phyloP scores from a whole-genome alignment of 345 rosid genomes.

The Rhizophora apiculata region DNA sequence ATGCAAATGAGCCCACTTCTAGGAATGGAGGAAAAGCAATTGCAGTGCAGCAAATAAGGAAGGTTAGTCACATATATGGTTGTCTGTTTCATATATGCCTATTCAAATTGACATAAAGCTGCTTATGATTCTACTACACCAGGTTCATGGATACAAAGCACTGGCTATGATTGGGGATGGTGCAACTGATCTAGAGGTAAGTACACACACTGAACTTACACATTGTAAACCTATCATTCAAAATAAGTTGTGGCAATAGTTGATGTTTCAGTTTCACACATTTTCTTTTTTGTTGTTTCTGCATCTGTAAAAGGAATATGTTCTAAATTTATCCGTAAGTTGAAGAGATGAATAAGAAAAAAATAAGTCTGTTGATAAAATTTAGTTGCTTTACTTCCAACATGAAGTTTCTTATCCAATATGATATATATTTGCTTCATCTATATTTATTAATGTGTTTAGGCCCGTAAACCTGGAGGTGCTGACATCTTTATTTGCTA shows the following conservation, averaged over 20 bases:
- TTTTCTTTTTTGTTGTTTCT: background rate
- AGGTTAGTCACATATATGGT: slow-evolving; percentile 39
- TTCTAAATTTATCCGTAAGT: too few species aligned
- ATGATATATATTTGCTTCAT: background rate
- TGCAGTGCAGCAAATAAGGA: slow-evolving; percentile 80
- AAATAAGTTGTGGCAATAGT: background rate
- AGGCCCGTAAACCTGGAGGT: slow-evolving; percentile 93
- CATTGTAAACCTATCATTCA: background rate
- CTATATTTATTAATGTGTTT: background rate
- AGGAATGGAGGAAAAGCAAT: slow-evolving; percentile 93
- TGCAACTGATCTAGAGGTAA: slow-evolving; percentile 94
- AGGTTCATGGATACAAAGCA: slow-evolving; percentile 68
- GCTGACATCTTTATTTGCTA: slow-evolving; percentile 85
- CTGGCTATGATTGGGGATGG: slow-evolving; percentile 98
- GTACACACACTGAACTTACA: slow-evolving; percentile 15
- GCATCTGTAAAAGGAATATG: background rate
- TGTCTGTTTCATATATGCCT: slow-evolving; percentile 6
- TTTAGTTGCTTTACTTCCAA: too few species aligned
- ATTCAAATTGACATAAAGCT: slow-evolving; percentile 16
- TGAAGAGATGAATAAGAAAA: too few species aligned
- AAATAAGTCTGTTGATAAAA: too few species aligned
- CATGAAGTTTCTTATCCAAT: background rate
- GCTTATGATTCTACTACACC: slow-evolving; percentile 16
- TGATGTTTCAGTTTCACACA: background rate
- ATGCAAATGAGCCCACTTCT: slow-evolving; percentile 84